phyloP scores from a whole-genome alignment of 768 basidiomycete genomes.

The Epithele typhae region DNA sequence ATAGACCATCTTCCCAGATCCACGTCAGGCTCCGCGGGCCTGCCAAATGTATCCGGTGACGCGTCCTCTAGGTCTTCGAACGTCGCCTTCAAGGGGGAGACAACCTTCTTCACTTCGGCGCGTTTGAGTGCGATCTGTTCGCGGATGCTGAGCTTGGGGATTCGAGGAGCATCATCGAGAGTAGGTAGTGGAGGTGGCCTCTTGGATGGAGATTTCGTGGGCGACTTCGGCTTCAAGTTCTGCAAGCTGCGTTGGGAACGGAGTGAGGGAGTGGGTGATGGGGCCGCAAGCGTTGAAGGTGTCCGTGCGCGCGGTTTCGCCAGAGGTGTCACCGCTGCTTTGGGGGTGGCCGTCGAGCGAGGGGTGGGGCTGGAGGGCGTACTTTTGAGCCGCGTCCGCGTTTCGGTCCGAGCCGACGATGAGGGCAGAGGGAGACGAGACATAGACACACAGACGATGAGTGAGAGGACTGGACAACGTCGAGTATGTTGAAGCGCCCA shows the following conservation, averaged over 20 bases:
- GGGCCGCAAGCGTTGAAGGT: neutral
- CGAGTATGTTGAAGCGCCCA: too few species aligned
- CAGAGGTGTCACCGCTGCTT: constrained; percentile 6
- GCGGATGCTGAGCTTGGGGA: constrained; percentile 49
- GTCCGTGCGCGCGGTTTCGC: constrained; percentile 6
- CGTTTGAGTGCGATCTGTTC: constrained; percentile 78
- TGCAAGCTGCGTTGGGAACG: constrained; percentile 19
- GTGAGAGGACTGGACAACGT: too few species aligned
- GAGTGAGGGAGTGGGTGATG: constrained; percentile 11
- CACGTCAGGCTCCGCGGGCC: constrained; percentile 42
- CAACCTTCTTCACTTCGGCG: constrained; percentile 70
- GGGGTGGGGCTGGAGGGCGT: constrained; percentile 20
- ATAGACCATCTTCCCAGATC: constrained; percentile 63
- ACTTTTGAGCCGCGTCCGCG: constrained; percentile 16
- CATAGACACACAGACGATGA: constrained; percentile 21
- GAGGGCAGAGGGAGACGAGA: constrained; percentile 38
- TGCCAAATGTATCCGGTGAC: constrained; percentile 26
- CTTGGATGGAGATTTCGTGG: constrained; percentile 14
- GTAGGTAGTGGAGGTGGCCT: constrained; percentile 7
- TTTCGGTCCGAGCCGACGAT: constrained; percentile 22
- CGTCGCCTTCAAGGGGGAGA: constrained; percentile 14
- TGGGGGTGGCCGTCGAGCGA: too few species aligned
- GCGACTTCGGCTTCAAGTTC: constrained; percentile 12
- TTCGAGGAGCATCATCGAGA: constrained; percentile 14
- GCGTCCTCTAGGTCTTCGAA: constrained; percentile 48